phyloP scores from a whole-genome alignment of 306 rosid genomes.

The Quercus gilva region DNA sequence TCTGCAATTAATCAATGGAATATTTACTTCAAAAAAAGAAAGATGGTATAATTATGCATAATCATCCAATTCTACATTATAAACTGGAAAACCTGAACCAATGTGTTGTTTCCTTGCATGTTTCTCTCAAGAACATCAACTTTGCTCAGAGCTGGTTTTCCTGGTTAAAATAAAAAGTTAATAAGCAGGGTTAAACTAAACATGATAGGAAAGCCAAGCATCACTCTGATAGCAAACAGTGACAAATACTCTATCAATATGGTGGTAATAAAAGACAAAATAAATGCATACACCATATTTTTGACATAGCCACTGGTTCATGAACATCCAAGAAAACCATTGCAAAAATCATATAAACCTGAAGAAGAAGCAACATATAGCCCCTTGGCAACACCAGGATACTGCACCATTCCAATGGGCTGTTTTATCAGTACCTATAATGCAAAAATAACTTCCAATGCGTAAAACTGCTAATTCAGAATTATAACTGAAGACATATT shows the following conservation, averaged over 20 bases:
- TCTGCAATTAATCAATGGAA: too few relatives aligned
- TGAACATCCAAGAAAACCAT: neutral
- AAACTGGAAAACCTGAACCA: constrained; percentile 62
- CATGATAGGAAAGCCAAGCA: neutral
- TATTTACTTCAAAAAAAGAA: too few relatives aligned
- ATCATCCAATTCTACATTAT: neutral
- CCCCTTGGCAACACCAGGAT: constrained; percentile 81
- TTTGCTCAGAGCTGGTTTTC: constrained; percentile 80
- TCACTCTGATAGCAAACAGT: neutral
- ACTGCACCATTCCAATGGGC: constrained; percentile 71
- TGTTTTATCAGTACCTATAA: constrained; percentile 67
- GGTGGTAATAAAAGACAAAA: neutral
- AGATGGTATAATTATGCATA: neutral
- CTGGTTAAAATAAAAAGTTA: constrained; percentile 40
- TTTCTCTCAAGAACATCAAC: constrained; percentile 69
- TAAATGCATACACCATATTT: constrained; percentile 42
- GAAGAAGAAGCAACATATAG: constrained; percentile 45
- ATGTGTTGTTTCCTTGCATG: constrained; percentile 54
- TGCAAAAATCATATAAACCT: constrained; percentile 17
- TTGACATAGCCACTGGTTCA: constrained; percentile 7
- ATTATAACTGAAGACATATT: neutral
- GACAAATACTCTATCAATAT: neutral
- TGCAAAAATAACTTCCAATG: constrained; percentile 16
- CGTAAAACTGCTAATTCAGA: neutral
- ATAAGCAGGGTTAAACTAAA: neutral